These are phyloP conservation scores for Solanum boliviense DNA, from an alignment of 257 asterid species.

Conservation along the genomic window DNA sequence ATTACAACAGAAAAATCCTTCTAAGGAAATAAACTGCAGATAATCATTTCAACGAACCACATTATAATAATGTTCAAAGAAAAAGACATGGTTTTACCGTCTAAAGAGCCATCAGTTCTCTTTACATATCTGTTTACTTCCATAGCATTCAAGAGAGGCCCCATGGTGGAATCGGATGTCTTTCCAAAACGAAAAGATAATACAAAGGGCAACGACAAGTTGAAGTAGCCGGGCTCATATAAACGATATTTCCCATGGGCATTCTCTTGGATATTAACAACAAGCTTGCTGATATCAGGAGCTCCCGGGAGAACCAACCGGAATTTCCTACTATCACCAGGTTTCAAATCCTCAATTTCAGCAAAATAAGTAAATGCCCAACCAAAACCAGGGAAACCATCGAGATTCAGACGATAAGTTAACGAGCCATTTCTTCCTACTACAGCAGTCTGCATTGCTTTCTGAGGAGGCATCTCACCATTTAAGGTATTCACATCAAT, in stretches of 20 bases:
- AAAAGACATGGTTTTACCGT: slow-evolving; percentile 40
- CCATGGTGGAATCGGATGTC: slow-evolving; percentile 76
- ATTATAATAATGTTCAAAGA: not conserved
- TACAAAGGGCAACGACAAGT: slow-evolving; percentile 78
- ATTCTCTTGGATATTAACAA: slow-evolving; percentile 85
- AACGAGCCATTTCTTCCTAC: slow-evolving; percentile 90
- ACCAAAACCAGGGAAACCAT: slow-evolving; percentile 86
- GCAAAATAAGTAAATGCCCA: slow-evolving; percentile 97
- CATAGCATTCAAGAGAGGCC: slow-evolving; percentile 92
- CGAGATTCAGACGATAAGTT: slow-evolving; percentile 83
- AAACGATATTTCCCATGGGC: slow-evolving; percentile 80
- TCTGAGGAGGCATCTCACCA: slow-evolving; percentile 74
- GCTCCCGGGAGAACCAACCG: slow-evolving; percentile 65
- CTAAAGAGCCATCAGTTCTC: slow-evolving; percentile 69
- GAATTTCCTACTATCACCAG: slow-evolving; percentile 56
- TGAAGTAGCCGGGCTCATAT: slow-evolving; percentile 88
- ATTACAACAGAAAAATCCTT: not conserved
- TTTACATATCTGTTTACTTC: slow-evolving; percentile 71
- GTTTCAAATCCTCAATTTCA: slow-evolving; percentile 68
- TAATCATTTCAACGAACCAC: not conserved
- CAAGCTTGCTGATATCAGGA: slow-evolving; percentile 67
- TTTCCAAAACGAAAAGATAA: slow-evolving; percentile 60
- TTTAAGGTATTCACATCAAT: slow-evolving; percentile 38
- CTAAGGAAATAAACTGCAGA: not conserved
- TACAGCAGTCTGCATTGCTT: slow-evolving; percentile 98